phyloP scores from a whole-genome alignment of 2,329 filamentous ascomycete genomes.

The Bimuria novae-zelandiae region DNA sequence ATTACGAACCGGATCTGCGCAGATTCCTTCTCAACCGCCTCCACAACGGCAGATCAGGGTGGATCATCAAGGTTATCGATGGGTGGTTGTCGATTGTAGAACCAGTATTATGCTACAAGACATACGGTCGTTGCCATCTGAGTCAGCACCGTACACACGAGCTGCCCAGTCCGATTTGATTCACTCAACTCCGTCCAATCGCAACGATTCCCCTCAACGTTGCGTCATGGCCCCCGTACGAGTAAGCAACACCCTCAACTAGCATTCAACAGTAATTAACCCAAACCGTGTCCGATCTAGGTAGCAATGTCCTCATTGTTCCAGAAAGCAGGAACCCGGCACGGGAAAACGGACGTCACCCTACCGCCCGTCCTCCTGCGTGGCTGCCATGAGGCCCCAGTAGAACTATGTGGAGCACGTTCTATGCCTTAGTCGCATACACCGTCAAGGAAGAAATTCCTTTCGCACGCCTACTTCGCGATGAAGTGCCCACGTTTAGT shows the following conservation, averaged over 20 bases:
- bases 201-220: neutral
- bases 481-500: neutral
- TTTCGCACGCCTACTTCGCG: neutral
- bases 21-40: neutral
- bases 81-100: neutral
- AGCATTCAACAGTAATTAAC: neutral
- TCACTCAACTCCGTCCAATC: slow-evolving; percentile 1
- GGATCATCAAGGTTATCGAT: neutral
- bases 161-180: slow-evolving; percentile 1
- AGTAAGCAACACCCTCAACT: neutral
- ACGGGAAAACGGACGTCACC: neutral
- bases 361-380: neutral
- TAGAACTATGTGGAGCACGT: neutral
- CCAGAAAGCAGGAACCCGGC: slow-evolving; percentile 3
- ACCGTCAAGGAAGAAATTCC: slow-evolving; percentile 1
- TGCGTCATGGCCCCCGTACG: neutral
- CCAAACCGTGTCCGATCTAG: neutral
- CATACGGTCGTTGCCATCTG: neutral
- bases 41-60: neutral
- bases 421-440: neutral
- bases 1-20: neutral
- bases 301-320: neutral
- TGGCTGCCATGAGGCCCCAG: neutral
- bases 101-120: neutral
- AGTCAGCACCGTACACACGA: neutral